Percentiles rank a stretch among this genome's conserved stretches.
These are phyloP conservation scores for Pseudonitzschia multiseries DNA, from an alignment of 108 stramenopile species.

Conservation along the genomic window DNA sequence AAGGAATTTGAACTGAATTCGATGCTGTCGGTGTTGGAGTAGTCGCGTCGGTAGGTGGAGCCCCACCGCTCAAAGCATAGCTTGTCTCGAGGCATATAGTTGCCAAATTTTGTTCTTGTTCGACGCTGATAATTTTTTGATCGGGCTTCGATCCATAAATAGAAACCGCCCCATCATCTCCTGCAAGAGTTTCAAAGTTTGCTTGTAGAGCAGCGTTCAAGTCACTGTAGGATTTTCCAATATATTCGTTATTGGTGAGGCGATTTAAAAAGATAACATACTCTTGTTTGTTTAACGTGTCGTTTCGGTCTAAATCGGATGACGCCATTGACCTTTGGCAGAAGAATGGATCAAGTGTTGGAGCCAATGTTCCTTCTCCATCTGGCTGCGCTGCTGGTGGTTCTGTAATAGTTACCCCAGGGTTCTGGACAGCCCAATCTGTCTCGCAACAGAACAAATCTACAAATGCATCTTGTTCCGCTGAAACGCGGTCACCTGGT, in stretches of 20 bases:
- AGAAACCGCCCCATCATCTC: conserved; percentile 28
- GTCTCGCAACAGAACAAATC: conserved; percentile 32
- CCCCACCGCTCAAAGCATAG: conserved; percentile 16
- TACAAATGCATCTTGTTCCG: conserved; percentile 29
- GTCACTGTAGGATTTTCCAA: conserved; percentile 12
- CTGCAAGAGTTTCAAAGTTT: conserved; percentile 38
- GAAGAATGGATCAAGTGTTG: conserved; percentile 10
- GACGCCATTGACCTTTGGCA: conserved; percentile 33
- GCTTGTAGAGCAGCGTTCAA: conserved; percentile 23
- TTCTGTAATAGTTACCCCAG: not conserved
- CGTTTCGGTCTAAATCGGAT: conserved; percentile 35
- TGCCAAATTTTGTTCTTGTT: conserved; percentile 22
- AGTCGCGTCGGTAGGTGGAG: not conserved
- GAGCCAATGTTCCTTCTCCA: conserved; percentile 15
- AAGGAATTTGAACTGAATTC: not conserved
- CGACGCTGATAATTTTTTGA: conserved; percentile 8
- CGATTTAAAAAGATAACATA: conserved; percentile 45
- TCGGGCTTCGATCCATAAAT: conserved; percentile 38
- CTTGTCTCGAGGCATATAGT: conserved; percentile 30
- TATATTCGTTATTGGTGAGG: conserved; percentile 23
- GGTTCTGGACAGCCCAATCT: conserved; percentile 26
- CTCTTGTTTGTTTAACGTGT: conserved; percentile 29
- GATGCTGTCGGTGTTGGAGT: not conserved
- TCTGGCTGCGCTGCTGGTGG: conserved; percentile 10
- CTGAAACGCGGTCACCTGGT: conserved; percentile 10